Base-by-base conservation (phyloP, 441 rosid genomes). In the Adansonia grandidieri region DNA sequence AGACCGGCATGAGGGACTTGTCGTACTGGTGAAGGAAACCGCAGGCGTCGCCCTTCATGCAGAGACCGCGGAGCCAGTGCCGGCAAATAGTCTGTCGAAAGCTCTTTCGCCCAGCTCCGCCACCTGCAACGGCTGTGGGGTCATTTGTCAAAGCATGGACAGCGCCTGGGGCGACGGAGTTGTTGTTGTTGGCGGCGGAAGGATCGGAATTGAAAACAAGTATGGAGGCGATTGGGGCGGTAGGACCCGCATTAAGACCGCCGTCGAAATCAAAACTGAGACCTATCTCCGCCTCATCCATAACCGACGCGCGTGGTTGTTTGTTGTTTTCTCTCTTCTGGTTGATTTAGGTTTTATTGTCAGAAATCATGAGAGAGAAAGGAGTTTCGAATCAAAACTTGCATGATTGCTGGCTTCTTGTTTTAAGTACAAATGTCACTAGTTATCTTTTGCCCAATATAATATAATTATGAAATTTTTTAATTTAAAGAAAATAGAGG, bases 11-110 rank as follows among this genome's bases (percentile, higher is more conserved):
- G 50, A 98, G 88, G 71, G 99, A 88, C 87, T 97, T 97, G 42
- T 97, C 98, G 75, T 87, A 97, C 87, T 95, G 98, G 60, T 97
- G 99, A 11, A 97, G 98, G 83, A 97, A 97, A 51, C 97, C 97
- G 78, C 98, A 97, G 71, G 97, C 97, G 58, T 97, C 99, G 20
- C 99, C 99, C 81, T 95, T 97, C 99, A 95, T 95, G 76, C 99
- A 97, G 32, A 97, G 89, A 80, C 99, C 88, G 42, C 99, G 92
- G 51, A 97, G 95, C 98, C 99, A 97, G 86, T 97, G 99, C 81
- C 97, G 88, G 84, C 99, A 97, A 6, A 97, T 98, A 22, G 99
- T 97, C 86, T 97, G 98, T 51, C 99, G 86, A 88, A 91, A 97
- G 84, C 98, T 97, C 83, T 96, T 65, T 66, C 99, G 73, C 9